These are phyloP conservation scores for Cercospora brassicicola DNA, from an alignment of 2,329 filamentous ascomycete genomes.

Conservation along the genomic window DNA sequence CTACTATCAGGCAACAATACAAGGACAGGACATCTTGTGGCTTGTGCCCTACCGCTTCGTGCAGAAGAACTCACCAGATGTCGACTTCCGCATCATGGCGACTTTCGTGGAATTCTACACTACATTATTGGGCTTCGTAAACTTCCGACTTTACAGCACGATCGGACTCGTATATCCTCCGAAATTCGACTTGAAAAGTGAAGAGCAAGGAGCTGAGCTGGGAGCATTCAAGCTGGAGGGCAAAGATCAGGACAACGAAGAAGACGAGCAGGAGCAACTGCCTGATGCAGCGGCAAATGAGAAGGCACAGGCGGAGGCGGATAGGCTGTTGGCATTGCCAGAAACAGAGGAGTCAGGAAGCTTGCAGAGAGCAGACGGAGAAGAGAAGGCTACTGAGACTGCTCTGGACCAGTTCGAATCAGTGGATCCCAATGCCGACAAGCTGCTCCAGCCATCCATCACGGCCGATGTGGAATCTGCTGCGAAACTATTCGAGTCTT, in stretches of 20 bases:
- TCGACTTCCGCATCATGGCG: constrained; percentile 98
- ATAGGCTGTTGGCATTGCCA: constrained; percentile 44
- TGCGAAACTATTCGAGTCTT: constrained; percentile 77
- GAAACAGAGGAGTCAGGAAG: constrained; percentile 42
- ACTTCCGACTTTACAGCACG: constrained; percentile 90
- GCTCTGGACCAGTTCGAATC: constrained; percentile 91
- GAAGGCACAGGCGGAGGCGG: constrained; percentile 52
- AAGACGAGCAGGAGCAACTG: constrained; percentile 31
- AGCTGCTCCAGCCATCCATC: constrained; percentile 74
- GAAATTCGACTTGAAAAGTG: constrained; percentile 83
- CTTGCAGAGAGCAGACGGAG: constrained; percentile 32
- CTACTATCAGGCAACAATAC: constrained; percentile 97
- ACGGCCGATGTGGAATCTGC: constrained; percentile 61
- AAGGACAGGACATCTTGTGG: constrained; percentile 96
- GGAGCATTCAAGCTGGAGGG: constrained; percentile 89
- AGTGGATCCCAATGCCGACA: constrained; percentile 77
- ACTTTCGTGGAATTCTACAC: constrained; percentile 99
- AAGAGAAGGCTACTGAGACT: constrained; percentile 22
- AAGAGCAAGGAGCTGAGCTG: constrained; percentile 86
- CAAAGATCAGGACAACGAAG: constrained; percentile 53
- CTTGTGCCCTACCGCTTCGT: constrained; percentile 98
- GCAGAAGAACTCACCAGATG: constrained; percentile 86
- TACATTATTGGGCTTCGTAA: constrained; percentile 90
- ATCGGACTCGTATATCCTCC: constrained; percentile 92
- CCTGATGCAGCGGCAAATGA: constrained; percentile 36